Evolutionary conservation across 305 asterid genomes (phyloP), one percentile per base, ranked within the genome.

Genomic region (Lippia alba): DNA sequence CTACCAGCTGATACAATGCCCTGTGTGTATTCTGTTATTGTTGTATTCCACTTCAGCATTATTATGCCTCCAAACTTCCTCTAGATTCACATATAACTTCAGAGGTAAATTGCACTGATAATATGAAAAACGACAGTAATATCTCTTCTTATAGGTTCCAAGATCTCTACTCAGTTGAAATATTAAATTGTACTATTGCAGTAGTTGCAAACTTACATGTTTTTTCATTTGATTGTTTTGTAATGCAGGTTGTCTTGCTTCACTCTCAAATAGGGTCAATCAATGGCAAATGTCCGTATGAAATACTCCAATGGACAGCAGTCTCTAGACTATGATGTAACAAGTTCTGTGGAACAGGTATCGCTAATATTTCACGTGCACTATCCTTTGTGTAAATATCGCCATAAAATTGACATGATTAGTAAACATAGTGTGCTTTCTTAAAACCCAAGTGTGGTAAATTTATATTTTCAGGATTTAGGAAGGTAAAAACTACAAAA

Each of bases 261-360:
- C 83, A 88, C 53, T 84, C 96, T 36, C 91, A 87, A 86, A 82
- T 75, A 84, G 94, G 82, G 82, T 90, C 78, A 91, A 91, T 90
- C 99, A 60, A 90, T 94, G 96, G 97, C 96, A 73, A 66, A 91
- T 84, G 91, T 83, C 64, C 79, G 87, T 55, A 76, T 94, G 86
- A 86, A 80, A 76, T 76, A 78, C 73, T 76, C 86, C 48, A 87
- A 90, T 83, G 79, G 69, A 53, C 78, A 78, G 64, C 88, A 82
- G 66, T 58, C 71, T 56, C 56, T 62, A 68, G 71, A 73, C n/a
- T 74, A 78, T 78, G 85, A 79, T 66, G 81, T 72, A 65, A 91
- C 96, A 34, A 85, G 88, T 79, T 59, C 90, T 7, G 66, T 91
- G 64, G 95, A 94, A 65, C 97, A 94, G 91, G 99, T 91, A 59